These are phyloP conservation scores for Candida tibetensis DNA, from an alignment of 805 yeast species.

Conservation along the genomic window DNA sequence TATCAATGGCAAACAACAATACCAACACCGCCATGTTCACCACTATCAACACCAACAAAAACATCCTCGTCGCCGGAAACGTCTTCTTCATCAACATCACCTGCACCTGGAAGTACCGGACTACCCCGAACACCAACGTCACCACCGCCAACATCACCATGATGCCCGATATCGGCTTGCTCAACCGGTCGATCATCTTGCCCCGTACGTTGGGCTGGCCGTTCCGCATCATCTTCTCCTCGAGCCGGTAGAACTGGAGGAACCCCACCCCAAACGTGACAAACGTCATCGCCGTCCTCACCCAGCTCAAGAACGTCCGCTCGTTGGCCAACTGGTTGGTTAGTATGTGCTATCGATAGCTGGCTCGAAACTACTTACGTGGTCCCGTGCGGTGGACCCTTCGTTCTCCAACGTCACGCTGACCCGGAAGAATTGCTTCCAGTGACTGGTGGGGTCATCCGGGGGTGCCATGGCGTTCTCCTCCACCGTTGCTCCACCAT, in stretches of 20 bases:
- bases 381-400: constrained; percentile 40
- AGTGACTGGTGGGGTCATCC: no score
- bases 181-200: constrained; percentile 2
- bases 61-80: constrained; percentile 25
- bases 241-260: constrained; percentile 22
- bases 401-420: constrained; percentile 22
- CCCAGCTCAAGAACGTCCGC: constrained; percentile 32
- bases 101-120: constrained; percentile 28
- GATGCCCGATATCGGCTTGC: constrained; percentile 17
- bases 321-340: constrained; percentile 26
- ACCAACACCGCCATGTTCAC: constrained; percentile 18
- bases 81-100: constrained; percentile 15
- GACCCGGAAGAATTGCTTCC: constrained; percentile 1
- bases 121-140: constrained; percentile 19
- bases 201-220: constrained; percentile 6
- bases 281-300: constrained; percentile 23
- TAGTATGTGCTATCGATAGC: neutral
- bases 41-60: constrained; percentile 16
- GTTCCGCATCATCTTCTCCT: no score
- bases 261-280: constrained; percentile 23
- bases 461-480: no score
- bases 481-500: no score
- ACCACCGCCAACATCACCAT: constrained; percentile 16
- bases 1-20: constrained; percentile 18
- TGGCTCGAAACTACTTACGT: constrained; percentile 11